These are phyloP conservation scores for Persicaria maculosa DNA, from an alignment of 148 eudicot genomes.

Conservation along the genomic window DNA sequence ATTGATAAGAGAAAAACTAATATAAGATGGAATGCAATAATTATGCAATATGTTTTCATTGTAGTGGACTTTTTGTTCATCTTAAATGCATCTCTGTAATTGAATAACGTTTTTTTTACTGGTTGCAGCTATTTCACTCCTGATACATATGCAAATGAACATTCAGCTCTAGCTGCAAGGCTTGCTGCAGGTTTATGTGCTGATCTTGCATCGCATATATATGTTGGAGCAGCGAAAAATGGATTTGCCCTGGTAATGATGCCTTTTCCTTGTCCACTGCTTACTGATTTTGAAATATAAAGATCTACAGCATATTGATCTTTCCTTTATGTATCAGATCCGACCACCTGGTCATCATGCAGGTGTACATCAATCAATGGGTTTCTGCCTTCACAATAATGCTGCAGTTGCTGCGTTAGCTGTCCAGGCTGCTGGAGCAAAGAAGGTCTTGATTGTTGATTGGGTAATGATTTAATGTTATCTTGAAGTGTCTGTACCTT, in stretches of 20 bases:
- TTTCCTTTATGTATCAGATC: slow-evolving; percentile 38
- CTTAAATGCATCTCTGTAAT: background rate
- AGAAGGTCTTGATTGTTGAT: slow-evolving; percentile 81
- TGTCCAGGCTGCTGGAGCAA: slow-evolving; percentile 87
- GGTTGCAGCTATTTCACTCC: slow-evolving; percentile 82
- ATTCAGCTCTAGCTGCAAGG: slow-evolving; percentile 89
- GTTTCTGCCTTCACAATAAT: slow-evolving; percentile 98
- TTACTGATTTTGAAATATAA: slow-evolving; percentile 1
- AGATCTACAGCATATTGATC: background rate
- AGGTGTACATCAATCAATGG: slow-evolving; percentile 85
- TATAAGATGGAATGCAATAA: too few species aligned
- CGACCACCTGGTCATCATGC: slow-evolving; percentile 99
- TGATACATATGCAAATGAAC: slow-evolving; percentile 92
- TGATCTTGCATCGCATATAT: slow-evolving; percentile 83
- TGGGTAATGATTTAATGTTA: slow-evolving; percentile 52
- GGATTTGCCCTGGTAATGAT: slow-evolving; percentile 91
- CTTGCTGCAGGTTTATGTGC: slow-evolving; percentile 98
- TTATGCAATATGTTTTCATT: background rate
- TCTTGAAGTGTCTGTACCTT: background rate
- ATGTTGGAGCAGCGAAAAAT: slow-evolving; percentile 67
- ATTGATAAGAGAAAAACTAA: too few species aligned
- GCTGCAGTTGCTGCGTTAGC: slow-evolving; percentile 93
- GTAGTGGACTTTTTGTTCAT: background rate
- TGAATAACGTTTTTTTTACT: background rate
- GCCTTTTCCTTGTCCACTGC: slow-evolving; percentile 2